These are phyloP conservation scores for Agarophyton chilense DNA, from an alignment of 23 red algal genomes.

Conservation along the genomic window DNA sequence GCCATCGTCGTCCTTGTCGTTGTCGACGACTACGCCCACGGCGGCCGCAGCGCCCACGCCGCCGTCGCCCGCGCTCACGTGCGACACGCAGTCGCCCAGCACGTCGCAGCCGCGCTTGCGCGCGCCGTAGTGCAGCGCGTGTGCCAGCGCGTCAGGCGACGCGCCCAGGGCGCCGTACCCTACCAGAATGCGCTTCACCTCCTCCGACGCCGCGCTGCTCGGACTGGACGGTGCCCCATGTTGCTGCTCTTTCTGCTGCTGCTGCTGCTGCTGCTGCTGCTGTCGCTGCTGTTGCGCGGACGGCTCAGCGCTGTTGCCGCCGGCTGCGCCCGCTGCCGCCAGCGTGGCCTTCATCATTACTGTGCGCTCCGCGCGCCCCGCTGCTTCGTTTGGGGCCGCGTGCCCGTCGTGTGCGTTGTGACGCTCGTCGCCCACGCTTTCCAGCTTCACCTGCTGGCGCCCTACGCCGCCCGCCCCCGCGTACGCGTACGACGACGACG, in stretches of 20 bases:
- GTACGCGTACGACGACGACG: background rate
- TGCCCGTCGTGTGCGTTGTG: too few species aligned
- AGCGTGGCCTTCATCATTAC: too few species aligned
- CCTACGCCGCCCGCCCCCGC: too few species aligned
- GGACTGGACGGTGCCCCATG: background rate
- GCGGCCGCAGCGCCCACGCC: background rate
- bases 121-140: background rate
- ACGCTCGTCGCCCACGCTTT: too few species aligned
- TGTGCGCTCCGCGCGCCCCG: too few species aligned
- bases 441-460: too few species aligned
- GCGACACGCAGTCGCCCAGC: background rate
- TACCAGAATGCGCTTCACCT: background rate
- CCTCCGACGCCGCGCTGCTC: background rate
- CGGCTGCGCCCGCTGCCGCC: too few species aligned
- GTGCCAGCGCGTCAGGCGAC: too few species aligned
- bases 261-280: slow-evolving; percentile 10
- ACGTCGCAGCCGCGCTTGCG: background rate
- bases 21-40: background rate
- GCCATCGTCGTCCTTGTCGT: background rate
- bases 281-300: background rate
- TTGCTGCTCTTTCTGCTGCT: background rate
- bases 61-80: background rate
- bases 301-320: too few species aligned
- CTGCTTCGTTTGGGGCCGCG: too few species aligned
- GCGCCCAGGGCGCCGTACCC: background rate